Evolutionary conservation across 2,329 filamentous ascomycete species (phyloP), one percentile per base, ranked within the genome.

Genomic region (Ophiostoma ips): DNA sequence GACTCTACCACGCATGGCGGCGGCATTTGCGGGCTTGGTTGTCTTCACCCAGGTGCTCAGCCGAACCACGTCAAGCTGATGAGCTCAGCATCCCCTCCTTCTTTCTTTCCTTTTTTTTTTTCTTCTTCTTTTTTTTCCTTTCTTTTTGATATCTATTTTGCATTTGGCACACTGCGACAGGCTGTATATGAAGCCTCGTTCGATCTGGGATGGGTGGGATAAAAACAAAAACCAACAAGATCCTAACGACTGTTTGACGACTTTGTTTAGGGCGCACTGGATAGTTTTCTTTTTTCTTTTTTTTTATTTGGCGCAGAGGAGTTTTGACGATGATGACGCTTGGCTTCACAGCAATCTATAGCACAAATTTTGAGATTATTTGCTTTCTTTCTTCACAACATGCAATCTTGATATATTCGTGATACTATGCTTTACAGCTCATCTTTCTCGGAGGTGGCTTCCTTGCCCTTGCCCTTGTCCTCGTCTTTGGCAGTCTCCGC

Each of bases 21-120:
- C 62, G 56, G 38, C 62, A 44, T 56, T 64, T 53, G 61, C 62
- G 4, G 58, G 62, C 24, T 49, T 60, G 55, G 56, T 57, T 3
- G 51, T 61, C 36, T 49, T 59, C 2, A 58, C 59, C 24, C 55
- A 58, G 46, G 53, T 59, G 46, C 52, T 59, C 8, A 49, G 55
- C 38, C 51, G 51, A 43, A 36, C 53, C 21, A 35, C 45, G 13
- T 55, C 36, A 21, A 37, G 10, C 24, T 48, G 24, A 5, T n/a
- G 5, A 5, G n/a, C n/a, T n/a, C 3, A 18, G 4, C 24, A 9
- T 7, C 10, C 11, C 13, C 6, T 16, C 2, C 6, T n/a, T 18
- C 1, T n/a, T 35, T 30, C 15, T 52, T 12, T 24, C 38, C 10
- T 36, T 36, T n/a, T 31, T 38, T n/a, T 21, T 41, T 36, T 35